Conservation (phyloP, 805 yeast species). For the Saccharomyces jurei region DNA sequence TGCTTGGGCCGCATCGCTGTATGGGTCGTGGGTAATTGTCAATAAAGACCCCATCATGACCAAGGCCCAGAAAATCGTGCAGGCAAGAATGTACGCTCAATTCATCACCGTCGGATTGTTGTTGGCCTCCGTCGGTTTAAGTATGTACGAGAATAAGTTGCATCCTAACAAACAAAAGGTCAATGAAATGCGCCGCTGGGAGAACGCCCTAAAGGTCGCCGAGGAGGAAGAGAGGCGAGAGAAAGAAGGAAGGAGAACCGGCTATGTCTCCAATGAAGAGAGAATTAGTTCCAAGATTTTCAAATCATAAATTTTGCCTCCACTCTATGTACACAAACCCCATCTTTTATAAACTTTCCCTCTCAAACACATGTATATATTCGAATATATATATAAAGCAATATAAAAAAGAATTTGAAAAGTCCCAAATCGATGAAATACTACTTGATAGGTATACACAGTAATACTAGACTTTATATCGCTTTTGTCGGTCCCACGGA, state of each 20-base stretch:
- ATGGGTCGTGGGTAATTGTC: constrained; percentile 68
- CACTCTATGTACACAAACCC: too few species aligned
- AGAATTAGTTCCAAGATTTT: constrained; percentile 34
- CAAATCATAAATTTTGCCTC: constrained; percentile 10
- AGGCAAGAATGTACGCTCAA: constrained; percentile 89
- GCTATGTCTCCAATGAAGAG: constrained; percentile 26
- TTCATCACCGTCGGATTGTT: constrained; percentile 65
- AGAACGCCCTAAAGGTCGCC: constrained; percentile 36
- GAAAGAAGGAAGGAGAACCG: constrained; percentile 7
- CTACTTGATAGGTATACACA: not conserved
- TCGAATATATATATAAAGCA: not conserved
- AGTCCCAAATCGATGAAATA: not conserved
- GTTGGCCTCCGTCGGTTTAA: constrained; percentile 58
- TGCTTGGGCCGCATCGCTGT: constrained; percentile 74
- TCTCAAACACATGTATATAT: not conserved
- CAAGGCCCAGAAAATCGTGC: constrained; percentile 71
- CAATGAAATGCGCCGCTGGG: constrained; percentile 38
- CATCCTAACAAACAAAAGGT: constrained; percentile 34
- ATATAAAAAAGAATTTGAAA: not conserved
- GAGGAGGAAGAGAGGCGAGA: constrained; percentile 27
- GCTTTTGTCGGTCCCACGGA: not conserved
- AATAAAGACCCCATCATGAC: constrained; percentile 70
- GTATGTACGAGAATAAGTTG: constrained; percentile 55
- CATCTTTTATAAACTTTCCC: not conserved
- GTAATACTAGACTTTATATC: not conserved